phyloP scores from a whole-genome alignment of 371 early-diverging fungal genomes.

The Mortierella sp. region DNA sequence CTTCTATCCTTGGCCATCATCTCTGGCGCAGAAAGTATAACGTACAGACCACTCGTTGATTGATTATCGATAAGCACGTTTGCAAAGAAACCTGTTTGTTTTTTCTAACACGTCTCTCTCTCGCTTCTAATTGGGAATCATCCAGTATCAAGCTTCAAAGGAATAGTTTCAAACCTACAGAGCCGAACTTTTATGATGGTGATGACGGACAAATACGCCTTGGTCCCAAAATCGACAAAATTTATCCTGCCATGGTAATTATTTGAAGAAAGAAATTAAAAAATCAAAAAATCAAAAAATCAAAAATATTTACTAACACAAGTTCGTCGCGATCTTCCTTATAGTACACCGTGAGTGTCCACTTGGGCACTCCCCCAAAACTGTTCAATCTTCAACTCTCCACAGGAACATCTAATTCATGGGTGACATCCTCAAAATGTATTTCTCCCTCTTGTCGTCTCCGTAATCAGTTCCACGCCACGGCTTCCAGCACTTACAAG shows the following conservation, averaged over 20 bases:
- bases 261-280: neutral
- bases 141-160: neutral
- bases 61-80: no score
- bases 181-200: neutral
- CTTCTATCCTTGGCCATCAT: constrained; percentile 7
- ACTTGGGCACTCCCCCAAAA: constrained; percentile 85
- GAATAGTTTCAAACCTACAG: no score
- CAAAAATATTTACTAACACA: neutral
- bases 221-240: neutral
- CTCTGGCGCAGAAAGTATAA: constrained; percentile 7
- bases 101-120: neutral
- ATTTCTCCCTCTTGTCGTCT: constrained; percentile 87
- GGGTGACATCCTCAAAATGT: constrained; percentile 93
- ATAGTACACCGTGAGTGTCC: constrained; percentile 61
- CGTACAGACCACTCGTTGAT: neutral
- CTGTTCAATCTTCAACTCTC: constrained; percentile 87
- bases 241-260: neutral
- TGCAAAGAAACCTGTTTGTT: neutral
- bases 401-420: constrained; percentile 90
- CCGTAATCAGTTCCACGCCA: constrained; percentile 81
- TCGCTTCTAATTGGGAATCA: neutral
- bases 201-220: neutral
- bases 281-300: no score
- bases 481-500: constrained; percentile 70
- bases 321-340: neutral